Conservation (phyloP, 225 moss, liverwort and hornwort genomes). For the Sphagnum tenellum region DNA sequence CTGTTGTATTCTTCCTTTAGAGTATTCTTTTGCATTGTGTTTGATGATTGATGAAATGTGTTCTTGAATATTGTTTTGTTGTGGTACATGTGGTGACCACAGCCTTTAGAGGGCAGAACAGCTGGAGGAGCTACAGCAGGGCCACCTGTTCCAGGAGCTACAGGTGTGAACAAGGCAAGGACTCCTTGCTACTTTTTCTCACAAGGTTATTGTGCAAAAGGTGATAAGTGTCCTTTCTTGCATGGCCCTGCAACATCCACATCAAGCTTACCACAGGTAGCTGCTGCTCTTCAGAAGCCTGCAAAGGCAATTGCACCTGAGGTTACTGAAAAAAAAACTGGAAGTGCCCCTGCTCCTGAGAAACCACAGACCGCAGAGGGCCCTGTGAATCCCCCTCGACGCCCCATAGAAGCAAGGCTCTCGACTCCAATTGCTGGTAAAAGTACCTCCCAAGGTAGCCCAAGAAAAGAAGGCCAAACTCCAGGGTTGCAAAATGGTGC, state of each 20-base stretch:
- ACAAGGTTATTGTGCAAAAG: conserved; percentile 17
- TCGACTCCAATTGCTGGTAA: conserved; percentile 8
- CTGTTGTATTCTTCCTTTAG: no score
- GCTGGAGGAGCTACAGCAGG: not conserved
- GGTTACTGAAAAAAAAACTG: conserved; percentile 14
- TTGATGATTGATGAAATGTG: no score
- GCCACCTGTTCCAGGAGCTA: conserved; percentile 1
- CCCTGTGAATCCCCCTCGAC: no score
- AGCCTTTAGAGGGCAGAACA: conserved; percentile 55
- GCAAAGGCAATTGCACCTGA: conserved; percentile 8
- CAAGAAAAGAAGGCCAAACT: conserved; percentile 29
- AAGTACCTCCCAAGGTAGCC: conserved; percentile 7
- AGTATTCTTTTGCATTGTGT: no score
- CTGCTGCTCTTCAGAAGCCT: conserved; percentile 12
- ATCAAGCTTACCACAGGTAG: conserved; percentile 6
- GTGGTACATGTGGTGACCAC: conserved; percentile 2
- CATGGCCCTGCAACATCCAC: conserved; percentile 14
- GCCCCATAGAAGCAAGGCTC: conserved; percentile 13
- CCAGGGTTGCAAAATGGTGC: conserved; percentile 37
- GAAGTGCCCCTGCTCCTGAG: conserved; percentile 8
- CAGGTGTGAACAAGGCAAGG: conserved; percentile 9
- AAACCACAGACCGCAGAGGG: conserved; percentile 9
- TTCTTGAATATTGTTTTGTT: not conserved
- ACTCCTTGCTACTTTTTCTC: conserved; percentile 15
- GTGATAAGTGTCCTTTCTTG: conserved; percentile 11